Conservation (phyloP, 2,329 filamentous ascomycete species). For the Capronia americana region DNA sequence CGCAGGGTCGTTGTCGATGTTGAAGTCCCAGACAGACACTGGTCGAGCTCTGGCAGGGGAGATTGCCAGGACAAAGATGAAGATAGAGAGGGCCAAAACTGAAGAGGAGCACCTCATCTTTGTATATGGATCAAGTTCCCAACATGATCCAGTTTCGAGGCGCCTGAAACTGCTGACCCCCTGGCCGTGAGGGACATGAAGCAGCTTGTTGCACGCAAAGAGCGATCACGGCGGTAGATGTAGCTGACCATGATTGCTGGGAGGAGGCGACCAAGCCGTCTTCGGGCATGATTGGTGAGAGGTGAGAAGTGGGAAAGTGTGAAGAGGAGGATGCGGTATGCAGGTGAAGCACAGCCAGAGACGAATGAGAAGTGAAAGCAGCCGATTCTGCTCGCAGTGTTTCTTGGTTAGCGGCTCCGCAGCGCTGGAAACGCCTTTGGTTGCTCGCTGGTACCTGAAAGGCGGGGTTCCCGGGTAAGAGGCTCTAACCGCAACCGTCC, state of each 20-base stretch:
- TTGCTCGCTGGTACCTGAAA: conserved; percentile 16
- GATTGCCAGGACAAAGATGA: conserved; percentile 24
- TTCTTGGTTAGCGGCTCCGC: background rate
- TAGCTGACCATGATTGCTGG: conserved; percentile 36
- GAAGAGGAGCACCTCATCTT: conserved; percentile 35
- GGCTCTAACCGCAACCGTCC: conserved; percentile 25
- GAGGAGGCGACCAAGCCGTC: conserved; percentile 20
- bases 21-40: conserved; percentile 42
- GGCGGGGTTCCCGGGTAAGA: conserved; percentile 3
- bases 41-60: conserved; percentile 30
- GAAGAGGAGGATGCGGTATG: conserved; percentile 26
- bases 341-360: conserved; percentile 32
- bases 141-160: conserved; percentile 24
- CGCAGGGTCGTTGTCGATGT: conserved; percentile 63
- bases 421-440: conserved; percentile 3
- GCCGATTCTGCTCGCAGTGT: background rate
- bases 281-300: conserved; percentile 30
- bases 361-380: conserved; percentile 30
- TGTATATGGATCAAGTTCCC: conserved; percentile 34
- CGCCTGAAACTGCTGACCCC: conserved; percentile 38
- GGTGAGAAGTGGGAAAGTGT: conserved; percentile 15
- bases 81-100: conserved; percentile 3
- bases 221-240: conserved; percentile 38
- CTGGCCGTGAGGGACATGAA: conserved; percentile 35
- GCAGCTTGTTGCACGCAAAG: conserved; percentile 32